Evolutionary conservation across 2,329 filamentous ascomycete genomes (phyloP).

Genomic region (Pseudopithomyces chartarum): DNA sequence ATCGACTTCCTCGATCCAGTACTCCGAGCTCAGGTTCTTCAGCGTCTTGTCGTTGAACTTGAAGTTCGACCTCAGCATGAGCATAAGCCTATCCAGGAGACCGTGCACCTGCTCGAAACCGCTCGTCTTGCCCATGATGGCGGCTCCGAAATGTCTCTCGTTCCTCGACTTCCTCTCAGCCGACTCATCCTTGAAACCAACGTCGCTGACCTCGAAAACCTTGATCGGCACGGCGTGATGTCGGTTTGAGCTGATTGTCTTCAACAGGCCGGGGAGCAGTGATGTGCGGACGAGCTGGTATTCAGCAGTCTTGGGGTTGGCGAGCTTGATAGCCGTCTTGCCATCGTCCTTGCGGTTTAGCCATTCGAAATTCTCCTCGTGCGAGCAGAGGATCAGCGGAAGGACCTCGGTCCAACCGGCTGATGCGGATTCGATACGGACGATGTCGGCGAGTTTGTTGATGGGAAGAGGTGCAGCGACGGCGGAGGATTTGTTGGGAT

Average conservation of each 20-base stretch:
- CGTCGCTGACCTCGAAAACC: conserved; percentile 89
- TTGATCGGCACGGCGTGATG: conserved; percentile 85
- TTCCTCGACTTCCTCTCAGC: conserved; percentile 86
- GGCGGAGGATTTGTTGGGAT: conserved; percentile 83
- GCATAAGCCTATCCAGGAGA: conserved; percentile 85
- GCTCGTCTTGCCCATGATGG: conserved; percentile 90
- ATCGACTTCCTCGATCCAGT: conserved; percentile 94
- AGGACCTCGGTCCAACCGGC: conserved; percentile 96
- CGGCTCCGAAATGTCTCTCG: conserved; percentile 93
- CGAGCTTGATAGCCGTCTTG: conserved; percentile 78
- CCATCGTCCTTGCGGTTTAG: conserved; percentile 89
- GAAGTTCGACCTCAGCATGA: conserved; percentile 87
- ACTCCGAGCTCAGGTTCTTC: conserved; percentile 66
- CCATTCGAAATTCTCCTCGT: conserved; percentile 98
- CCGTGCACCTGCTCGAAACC: conserved; percentile 97
- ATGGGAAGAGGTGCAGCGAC: conserved; percentile 85
- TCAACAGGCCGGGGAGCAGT: conserved; percentile 83
- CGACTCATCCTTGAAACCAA: conserved; percentile 84
- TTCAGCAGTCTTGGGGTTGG: conserved; percentile 90
- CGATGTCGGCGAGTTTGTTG: conserved; percentile 94
- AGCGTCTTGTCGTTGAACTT: conserved; percentile 71
- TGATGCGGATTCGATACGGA: conserved; percentile 87
- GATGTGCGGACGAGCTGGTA: conserved; percentile 93
- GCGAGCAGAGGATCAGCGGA: conserved; percentile 93
- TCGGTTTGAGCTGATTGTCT: conserved; percentile 94